Evolutionary conservation across 202 grass and related monocot genomes (phyloP).

Genomic region (Brachypodium distachyon): DNA sequence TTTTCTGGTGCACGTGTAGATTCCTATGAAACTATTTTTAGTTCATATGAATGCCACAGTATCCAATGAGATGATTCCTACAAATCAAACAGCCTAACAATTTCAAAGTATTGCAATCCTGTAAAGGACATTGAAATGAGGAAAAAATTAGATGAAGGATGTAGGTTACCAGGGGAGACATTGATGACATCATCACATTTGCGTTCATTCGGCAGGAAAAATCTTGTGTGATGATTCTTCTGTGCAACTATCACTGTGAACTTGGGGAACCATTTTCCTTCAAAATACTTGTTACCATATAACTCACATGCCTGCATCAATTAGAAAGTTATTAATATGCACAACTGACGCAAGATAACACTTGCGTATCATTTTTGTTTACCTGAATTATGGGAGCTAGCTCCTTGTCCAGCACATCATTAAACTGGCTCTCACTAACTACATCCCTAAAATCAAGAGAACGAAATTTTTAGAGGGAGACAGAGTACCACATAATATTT

Average conservation of each 20-base stretch:
- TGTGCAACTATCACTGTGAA: constrained; percentile 49
- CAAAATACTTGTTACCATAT: constrained; percentile 35
- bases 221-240: constrained; percentile 58
- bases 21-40: no score
- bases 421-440: constrained; percentile 5
- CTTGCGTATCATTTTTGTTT: neutral
- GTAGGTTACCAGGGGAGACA: constrained; percentile 22
- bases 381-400: constrained; percentile 39
- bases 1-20: no score
- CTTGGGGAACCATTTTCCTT: constrained; percentile 42
- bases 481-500: neutral
- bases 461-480: neutral
- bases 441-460: neutral
- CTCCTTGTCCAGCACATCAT: constrained; percentile 40
- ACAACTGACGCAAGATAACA: neutral
- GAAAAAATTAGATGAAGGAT: neutral
- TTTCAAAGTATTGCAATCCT: no score
- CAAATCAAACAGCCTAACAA: no score
- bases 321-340: neutral
- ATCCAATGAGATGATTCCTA: no score
- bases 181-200: constrained; percentile 6
- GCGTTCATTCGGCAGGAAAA: constrained; percentile 18
- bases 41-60: no score
- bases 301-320: constrained; percentile 17
- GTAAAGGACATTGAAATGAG: no score